Evolutionary conservation across 2,329 filamentous ascomycete species (phyloP).

Genomic region (Neofusicoccum kwambonambiense): DNA sequence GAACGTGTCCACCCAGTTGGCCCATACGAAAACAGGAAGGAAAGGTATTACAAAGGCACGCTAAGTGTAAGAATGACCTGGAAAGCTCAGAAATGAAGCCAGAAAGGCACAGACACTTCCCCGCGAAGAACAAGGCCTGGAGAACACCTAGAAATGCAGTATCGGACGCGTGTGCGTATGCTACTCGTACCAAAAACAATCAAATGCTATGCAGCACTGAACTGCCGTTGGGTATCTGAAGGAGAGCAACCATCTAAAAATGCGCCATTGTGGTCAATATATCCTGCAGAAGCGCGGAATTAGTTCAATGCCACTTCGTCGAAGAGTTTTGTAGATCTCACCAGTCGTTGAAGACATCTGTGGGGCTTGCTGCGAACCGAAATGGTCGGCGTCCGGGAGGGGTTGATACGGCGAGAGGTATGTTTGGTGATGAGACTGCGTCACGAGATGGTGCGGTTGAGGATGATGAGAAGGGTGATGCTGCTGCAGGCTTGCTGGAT

Average conservation of each 20-base stretch:
- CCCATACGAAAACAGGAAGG: neutral
- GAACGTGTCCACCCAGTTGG: too few species aligned
- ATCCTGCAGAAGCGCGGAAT: neutral
- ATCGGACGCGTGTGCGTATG: neutral
- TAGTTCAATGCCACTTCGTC: too few species aligned
- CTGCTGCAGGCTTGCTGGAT: neutral
- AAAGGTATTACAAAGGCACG: neutral
- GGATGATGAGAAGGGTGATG: neutral
- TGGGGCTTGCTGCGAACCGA: neutral
- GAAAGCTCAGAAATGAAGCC: too few species aligned
- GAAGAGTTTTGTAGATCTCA: too few species aligned
- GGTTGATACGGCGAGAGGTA: conserved; percentile 1
- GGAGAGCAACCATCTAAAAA: neutral
- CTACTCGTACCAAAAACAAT: neutral
- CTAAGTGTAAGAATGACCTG: neutral
- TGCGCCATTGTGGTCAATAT: neutral
- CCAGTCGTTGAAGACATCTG: too few species aligned
- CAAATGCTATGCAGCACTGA: neutral
- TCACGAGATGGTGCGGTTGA: neutral
- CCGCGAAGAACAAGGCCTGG: neutral
- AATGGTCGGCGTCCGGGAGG: neutral
- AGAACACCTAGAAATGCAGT: neutral
- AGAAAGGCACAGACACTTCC: too few species aligned
- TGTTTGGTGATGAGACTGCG: neutral
- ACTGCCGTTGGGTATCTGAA: conserved; percentile 5